phyloP scores from a whole-genome alignment of 2,329 filamentous ascomycete genomes.

The Colletotrichum sp. region DNA sequence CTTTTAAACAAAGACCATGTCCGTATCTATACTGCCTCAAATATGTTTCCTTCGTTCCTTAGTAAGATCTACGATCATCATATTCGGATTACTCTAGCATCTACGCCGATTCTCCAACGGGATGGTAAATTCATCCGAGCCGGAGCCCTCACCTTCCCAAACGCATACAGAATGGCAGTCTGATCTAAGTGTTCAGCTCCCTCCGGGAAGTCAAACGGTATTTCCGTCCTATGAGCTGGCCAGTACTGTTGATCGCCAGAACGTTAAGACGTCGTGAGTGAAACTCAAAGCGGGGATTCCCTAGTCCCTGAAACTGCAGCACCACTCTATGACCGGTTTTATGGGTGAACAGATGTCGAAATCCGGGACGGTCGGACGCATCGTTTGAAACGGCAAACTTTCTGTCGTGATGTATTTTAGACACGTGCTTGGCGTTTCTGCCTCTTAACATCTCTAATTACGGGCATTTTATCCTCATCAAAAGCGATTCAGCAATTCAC shows the following conservation, averaged over 20 bases:
- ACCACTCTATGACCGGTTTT: background rate
- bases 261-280: background rate
- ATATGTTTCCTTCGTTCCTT: accelerated
- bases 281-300: background rate
- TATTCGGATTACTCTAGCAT: background rate
- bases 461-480: background rate
- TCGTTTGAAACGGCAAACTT: slow-evolving; percentile 11
- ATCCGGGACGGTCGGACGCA: slow-evolving; percentile 1
- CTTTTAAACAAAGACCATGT: background rate
- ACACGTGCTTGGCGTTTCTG: background rate
- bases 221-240: background rate
- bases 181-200: background rate
- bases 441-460: accelerated
- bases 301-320: background rate
- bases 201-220: background rate
- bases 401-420: background rate
- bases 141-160: background rate
- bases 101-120: background rate
- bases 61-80: accelerated
- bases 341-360: background rate
- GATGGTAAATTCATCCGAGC: background rate
- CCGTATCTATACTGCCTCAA: background rate
- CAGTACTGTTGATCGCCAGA: background rate
- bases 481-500: background rate
- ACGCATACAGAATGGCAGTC: background rate